Evolutionary conservation across 495 filamentous ascomycete species (phyloP), one percentile per base, ranked within the genome.

Genomic region (Daldinia grandis): DNA sequence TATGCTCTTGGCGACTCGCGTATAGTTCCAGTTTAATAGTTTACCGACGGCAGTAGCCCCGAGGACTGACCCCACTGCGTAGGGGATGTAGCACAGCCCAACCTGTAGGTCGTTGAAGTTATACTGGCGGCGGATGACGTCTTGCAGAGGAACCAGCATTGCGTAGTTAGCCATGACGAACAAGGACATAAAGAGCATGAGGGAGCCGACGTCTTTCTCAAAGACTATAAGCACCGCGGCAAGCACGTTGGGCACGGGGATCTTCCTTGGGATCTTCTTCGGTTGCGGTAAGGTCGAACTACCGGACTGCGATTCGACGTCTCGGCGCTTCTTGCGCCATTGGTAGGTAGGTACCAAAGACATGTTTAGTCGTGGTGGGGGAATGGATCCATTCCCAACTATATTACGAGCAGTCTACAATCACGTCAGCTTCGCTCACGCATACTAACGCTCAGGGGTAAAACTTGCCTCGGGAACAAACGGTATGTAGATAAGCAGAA

Each of bases 21-120:
- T n/a, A 19, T 49, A 61, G 17, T 61, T 61, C 58, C 58, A 61
- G 28, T 61, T 50, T 9, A 61, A 12, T n/a, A 61, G n/a, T 17
- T 49, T 49, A 14, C 58, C 58, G 1, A 49, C 58, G 10, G 15
- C 4, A 17, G 15, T 35, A 9, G 40, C 40, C 8, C 42, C 38
- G 2, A 35, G 1, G n/a, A 61, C 40, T 9, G 40, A 49, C 6
- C 58, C 58, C 8, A 61, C 28, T 10, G 40, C 40, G 5, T 19
- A 50, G 7, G 58, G 58, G 40, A 61, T 49, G 27, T 61, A 61
- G 10, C 58, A 61, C 10, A 61, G 15, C n/a, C 58, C 58, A 17
- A 61, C 58, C 8, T 49, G 38, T 1, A 61, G 17, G 28, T 49
- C 38, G 17, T 49, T 49, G 42, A 61, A 61, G 2, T 33, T 10